These are phyloP conservation scores for Cryphonectria radicalis DNA, from an alignment of 2,329 filamentous ascomycete genomes.

Conservation along the genomic window DNA sequence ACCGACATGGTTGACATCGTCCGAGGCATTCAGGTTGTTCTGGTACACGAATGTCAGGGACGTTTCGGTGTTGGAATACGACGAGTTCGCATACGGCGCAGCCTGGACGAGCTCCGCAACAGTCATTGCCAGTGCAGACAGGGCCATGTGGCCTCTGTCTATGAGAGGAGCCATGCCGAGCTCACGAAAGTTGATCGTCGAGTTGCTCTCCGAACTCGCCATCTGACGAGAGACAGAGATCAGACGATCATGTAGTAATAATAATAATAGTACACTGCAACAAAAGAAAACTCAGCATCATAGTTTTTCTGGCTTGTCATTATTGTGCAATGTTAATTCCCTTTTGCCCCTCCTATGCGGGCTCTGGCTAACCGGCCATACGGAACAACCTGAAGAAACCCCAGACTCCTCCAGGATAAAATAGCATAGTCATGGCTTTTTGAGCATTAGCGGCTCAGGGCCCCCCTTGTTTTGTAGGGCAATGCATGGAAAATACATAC, in stretches of 20 bases:
- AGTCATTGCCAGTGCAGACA: conserved; percentile 10
- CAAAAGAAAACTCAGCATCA: neutral
- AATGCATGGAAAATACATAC: neutral
- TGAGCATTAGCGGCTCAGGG: neutral
- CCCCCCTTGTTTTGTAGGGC: neutral
- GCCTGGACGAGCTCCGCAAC: conserved; percentile 4
- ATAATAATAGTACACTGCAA: neutral
- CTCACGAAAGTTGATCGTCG: neutral
- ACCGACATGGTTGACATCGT: conserved; percentile 56
- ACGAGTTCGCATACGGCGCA: neutral
- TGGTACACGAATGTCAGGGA: conserved; percentile 57
- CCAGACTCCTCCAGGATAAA: conserved; percentile 7
- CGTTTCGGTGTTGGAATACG: conserved; percentile 42
- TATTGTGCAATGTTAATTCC: neutral
- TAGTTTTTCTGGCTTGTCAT: neutral
- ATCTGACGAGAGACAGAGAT: neutral
- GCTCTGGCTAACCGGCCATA: conserved; percentile 6
- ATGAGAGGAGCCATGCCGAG: conserved; percentile 15
- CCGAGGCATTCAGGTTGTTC: conserved; percentile 58
- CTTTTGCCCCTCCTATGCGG: neutral
- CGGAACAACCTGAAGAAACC: conserved; percentile 13
- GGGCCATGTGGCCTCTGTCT: conserved; percentile 10
- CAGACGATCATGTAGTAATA: conserved; percentile 12
- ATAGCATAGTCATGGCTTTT: neutral
- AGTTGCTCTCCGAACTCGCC: neutral